Percentiles rank a stretch among this genome's conserved stretches.
phyloP scores from a whole-genome alignment of 305 asterid species.

The Rubia balearica region DNA sequence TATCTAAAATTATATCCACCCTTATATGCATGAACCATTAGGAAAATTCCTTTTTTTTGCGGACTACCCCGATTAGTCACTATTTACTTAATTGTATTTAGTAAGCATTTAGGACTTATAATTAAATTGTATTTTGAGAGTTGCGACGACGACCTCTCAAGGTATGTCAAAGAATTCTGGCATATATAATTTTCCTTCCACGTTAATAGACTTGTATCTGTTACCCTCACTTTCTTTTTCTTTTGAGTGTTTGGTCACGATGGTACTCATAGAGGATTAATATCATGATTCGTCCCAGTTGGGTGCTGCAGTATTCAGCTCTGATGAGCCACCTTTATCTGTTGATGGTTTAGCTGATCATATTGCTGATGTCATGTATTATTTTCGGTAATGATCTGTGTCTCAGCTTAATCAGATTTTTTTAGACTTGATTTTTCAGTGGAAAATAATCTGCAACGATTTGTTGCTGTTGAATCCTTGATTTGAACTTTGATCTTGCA shows the following conservation, averaged over 20 bases:
- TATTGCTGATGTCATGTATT: constrained; percentile 39
- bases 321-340: constrained; percentile 30
- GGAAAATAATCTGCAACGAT: not conserved
- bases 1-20: no score
- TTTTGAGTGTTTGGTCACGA: constrained; percentile 9
- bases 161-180: constrained; percentile 27
- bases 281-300: constrained; percentile 34
- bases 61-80: no score
- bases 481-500: not conserved
- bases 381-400: constrained; percentile 33
- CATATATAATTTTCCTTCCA: not conserved
- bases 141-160: no score
- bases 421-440: not conserved
- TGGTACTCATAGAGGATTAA: constrained; percentile 24
- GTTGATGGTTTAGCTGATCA: constrained; percentile 54
- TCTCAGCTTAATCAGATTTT: constrained; percentile 1
- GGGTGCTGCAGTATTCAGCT: constrained; percentile 33
- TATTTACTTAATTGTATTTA: no score
- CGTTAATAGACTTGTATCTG: not conserved
- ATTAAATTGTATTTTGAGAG: no score
- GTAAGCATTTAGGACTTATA: no score
- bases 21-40: no score
- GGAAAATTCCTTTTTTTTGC: no score
- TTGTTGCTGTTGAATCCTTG: not conserved
- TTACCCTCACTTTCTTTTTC: not conserved